Percentiles rank a stretch among this genome's conserved stretches.
Evolutionary conservation across 2,329 filamentous ascomycete genomes (phyloP).

Genomic region (Aspergillus novoparasiticus): DNA sequence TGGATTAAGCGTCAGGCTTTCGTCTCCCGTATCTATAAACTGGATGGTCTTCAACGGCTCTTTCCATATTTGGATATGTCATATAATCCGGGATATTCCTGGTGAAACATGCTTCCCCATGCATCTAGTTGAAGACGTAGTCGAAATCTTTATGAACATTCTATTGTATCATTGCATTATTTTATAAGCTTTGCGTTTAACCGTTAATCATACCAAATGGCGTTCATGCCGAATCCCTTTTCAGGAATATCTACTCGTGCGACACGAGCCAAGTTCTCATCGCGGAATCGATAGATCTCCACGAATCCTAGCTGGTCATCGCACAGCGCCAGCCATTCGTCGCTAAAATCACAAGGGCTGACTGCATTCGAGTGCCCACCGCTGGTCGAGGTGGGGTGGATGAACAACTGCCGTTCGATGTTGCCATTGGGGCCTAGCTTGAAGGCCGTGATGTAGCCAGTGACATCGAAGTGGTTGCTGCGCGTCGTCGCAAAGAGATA

Average conservation of each 20-base stretch:
- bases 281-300: slow-evolving; percentile 84
- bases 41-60: neutral
- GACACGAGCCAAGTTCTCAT: slow-evolving; percentile 77
- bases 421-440: slow-evolving; percentile 67
- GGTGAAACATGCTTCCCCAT: neutral
- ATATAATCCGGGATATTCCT: neutral
- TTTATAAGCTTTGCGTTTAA: neutral
- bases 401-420: slow-evolving; percentile 75
- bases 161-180: neutral
- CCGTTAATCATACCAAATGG: slow-evolving; percentile 82
- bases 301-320: slow-evolving; percentile 87
- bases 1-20: neutral
- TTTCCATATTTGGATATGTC: neutral
- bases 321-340: slow-evolving; percentile 87
- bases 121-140: neutral
- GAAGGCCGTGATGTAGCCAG: slow-evolving; percentile 83
- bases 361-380: slow-evolving; percentile 89
- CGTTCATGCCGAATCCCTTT: slow-evolving; percentile 94
- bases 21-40: neutral
- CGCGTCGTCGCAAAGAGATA: slow-evolving; percentile 87
- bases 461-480: slow-evolving; percentile 72
- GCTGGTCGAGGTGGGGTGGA: slow-evolving; percentile 83
- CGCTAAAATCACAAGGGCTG: slow-evolving; percentile 78
- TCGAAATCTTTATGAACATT: neutral
- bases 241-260: slow-evolving; percentile 77